Percentiles rank a stretch among this genome's conserved stretches.
Conservation (phyloP, 495 filamentous ascomycete species). For the Xylaria longipes region DNA sequence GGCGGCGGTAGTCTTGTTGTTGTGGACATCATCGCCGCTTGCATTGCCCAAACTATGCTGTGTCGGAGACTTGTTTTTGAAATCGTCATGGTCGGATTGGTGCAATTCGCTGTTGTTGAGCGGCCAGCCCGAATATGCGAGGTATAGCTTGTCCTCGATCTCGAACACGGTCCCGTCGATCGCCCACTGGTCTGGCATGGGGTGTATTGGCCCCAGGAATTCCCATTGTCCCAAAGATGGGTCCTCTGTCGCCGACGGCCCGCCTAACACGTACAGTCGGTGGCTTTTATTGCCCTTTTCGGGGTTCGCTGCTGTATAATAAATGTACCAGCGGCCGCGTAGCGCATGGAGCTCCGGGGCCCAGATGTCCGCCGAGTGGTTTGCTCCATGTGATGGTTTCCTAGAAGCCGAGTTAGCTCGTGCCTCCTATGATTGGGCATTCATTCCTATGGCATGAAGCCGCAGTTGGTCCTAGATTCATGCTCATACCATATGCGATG, state of each 20-base stretch:
- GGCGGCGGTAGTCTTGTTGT: not conserved
- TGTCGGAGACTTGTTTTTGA: not conserved
- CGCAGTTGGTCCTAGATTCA: not conserved
- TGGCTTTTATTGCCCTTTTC: conserved; percentile 39
- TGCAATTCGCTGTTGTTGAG: conserved; percentile 24
- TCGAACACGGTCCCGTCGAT: conserved; percentile 43
- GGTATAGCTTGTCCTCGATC: conserved; percentile 33
- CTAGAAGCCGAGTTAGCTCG: conserved; percentile 23
- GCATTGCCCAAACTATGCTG: not conserved
- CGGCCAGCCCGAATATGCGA: conserved; percentile 43
- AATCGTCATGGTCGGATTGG: not conserved
- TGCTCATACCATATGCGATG: conserved; percentile 40
- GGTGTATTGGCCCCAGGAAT: conserved; percentile 38
- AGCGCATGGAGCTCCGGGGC: conserved; percentile 42
- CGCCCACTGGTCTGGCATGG: conserved; percentile 41
- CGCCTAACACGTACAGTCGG: conserved; percentile 43
- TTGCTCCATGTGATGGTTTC: conserved; percentile 39
- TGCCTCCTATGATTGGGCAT: not conserved
- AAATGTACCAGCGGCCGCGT: conserved; percentile 43
- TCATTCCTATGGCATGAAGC: not conserved
- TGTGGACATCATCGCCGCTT: not conserved
- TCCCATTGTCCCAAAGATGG: conserved; percentile 40
- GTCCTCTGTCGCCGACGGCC: conserved; percentile 32
- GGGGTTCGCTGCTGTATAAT: conserved; percentile 40
- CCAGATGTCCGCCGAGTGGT: conserved; percentile 43